phyloP scores from a whole-genome alignment of 2,329 filamentous ascomycete genomes.

The Phialophora macrospora region DNA sequence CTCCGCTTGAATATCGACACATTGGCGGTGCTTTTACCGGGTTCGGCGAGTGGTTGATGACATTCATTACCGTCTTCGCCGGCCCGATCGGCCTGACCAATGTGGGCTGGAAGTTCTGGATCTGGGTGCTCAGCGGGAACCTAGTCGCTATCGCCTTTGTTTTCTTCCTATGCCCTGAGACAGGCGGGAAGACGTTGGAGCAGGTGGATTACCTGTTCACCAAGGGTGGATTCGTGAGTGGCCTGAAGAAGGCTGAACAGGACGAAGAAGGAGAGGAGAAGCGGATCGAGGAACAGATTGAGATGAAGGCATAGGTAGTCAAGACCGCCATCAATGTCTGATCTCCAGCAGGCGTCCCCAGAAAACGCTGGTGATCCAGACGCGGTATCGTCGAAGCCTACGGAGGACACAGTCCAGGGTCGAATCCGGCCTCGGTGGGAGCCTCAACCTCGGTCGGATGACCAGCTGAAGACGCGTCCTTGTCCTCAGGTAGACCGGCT shows the following conservation, averaged over 20 bases:
- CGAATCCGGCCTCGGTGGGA: not conserved
- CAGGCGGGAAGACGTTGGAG: slow-evolving; percentile 34
- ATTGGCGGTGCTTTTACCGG: slow-evolving; percentile 43
- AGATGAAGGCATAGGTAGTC: slow-evolving; percentile 8
- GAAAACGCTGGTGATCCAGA: not conserved
- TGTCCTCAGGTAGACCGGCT: not conserved
- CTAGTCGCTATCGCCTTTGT: slow-evolving; percentile 32
- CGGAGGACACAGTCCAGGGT: not conserved
- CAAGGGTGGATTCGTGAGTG: slow-evolving; percentile 10
- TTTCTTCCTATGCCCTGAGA: slow-evolving; percentile 36
- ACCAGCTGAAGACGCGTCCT: not conserved
- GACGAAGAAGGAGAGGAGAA: slow-evolving; percentile 3
- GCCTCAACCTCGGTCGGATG: not conserved
- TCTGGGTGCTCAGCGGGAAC: slow-evolving; percentile 42
- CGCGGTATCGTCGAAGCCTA: not conserved
- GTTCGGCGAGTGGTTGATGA: slow-evolving; percentile 45
- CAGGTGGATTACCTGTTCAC: slow-evolving; percentile 31
- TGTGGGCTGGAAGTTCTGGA: slow-evolving; percentile 44
- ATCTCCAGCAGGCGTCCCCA: not conserved
- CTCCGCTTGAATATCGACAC: slow-evolving; percentile 46
- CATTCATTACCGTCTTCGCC: slow-evolving; percentile 46
- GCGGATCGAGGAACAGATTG: slow-evolving; percentile 5
- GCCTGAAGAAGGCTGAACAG: slow-evolving; percentile 13
- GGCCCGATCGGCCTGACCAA: slow-evolving; percentile 44
- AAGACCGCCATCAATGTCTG: not conserved